Conservation (phyloP, 495 filamentous ascomycete species). For the Neurospora sp. region DNA sequence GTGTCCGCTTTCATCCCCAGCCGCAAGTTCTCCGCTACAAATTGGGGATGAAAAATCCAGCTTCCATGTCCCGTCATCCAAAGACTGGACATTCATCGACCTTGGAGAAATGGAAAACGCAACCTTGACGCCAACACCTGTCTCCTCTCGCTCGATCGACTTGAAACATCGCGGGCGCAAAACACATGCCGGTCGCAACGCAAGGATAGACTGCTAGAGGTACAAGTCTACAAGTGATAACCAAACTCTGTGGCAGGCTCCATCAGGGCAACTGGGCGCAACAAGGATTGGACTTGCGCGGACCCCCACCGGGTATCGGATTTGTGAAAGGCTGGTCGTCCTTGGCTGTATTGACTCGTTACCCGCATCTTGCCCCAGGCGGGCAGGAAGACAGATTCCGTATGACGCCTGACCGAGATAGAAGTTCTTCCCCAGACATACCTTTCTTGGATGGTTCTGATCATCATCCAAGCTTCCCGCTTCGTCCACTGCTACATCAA, state of each 20-base stretch:
- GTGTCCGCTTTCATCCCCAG: neutral
- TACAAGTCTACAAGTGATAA: neutral
- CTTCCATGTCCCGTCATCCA: neutral
- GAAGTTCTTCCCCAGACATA: neutral
- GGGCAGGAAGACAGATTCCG: slow-evolving; percentile 2
- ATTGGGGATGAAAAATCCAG: neutral
- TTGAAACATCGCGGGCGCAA: neutral
- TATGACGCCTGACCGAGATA: slow-evolving; percentile 8
- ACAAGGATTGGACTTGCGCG: neutral
- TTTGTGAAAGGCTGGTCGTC: neutral
- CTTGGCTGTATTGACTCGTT: neutral
- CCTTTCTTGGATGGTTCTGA: neutral
- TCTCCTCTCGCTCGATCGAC: neutral
- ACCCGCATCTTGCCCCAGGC: slow-evolving; percentile 2
- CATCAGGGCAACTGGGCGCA: neutral
- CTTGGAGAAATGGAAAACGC: neutral
- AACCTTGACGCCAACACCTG: neutral
- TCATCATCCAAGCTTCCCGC: slow-evolving; percentile 7
- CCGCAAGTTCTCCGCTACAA: neutral
- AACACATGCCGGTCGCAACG: neutral
- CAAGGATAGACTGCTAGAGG: neutral
- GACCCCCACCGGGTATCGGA: neutral
- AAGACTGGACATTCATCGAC: neutral
- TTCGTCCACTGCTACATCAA: slow-evolving; percentile 5
- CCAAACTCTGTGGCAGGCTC: neutral